Conservation (phyloP, 23 red algal species). For the Gracilariopsis chorda region DNA sequence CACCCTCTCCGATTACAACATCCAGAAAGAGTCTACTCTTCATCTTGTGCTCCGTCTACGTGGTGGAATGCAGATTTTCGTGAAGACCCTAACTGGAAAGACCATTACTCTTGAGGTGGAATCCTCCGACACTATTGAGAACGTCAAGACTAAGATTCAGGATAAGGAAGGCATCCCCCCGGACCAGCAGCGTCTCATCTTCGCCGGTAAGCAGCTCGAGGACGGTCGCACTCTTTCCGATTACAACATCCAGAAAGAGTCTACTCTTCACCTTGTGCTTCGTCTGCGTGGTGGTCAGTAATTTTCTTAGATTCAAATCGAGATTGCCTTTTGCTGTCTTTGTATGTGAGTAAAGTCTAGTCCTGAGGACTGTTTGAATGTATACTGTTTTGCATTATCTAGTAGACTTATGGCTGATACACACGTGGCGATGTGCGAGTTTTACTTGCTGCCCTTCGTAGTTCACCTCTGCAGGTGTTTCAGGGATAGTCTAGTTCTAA, state of each 20-base stretch:
- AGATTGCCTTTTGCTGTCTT: background rate
- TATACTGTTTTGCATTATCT: constrained; percentile 62
- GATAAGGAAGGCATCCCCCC: constrained; percentile 99
- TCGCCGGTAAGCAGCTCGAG: constrained; percentile 98
- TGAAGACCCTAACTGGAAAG: constrained; percentile 97
- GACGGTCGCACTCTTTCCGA: constrained; percentile 93
- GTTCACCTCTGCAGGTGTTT: too few species aligned
- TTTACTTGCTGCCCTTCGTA: too few species aligned
- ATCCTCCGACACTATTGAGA: constrained; percentile 97
- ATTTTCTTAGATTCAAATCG: constrained; percentile 35
- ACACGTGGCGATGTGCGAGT: constrained; percentile 88
- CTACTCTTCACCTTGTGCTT: constrained; percentile 92
- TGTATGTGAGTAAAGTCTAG: constrained; percentile 84
- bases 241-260: constrained; percentile 99
- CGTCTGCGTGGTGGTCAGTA: constrained; percentile 94
- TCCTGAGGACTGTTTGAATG: constrained; percentile 68
- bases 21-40: constrained; percentile 98
- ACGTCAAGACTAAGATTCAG: constrained; percentile 99
- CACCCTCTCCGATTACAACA: constrained; percentile 97
- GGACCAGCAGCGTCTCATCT: constrained; percentile 98
- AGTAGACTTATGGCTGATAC: constrained; percentile 72
- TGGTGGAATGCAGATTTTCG: constrained; percentile 96
- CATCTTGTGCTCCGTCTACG: constrained; percentile 94
- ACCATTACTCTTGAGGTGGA: constrained; percentile 98
- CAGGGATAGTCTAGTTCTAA: too few species aligned